A percentile compares a stretch with the other conserved stretches of the same genome.
phyloP scores from a whole-genome alignment of 805 yeast genomes.

The Kazachstania martiniae region DNA sequence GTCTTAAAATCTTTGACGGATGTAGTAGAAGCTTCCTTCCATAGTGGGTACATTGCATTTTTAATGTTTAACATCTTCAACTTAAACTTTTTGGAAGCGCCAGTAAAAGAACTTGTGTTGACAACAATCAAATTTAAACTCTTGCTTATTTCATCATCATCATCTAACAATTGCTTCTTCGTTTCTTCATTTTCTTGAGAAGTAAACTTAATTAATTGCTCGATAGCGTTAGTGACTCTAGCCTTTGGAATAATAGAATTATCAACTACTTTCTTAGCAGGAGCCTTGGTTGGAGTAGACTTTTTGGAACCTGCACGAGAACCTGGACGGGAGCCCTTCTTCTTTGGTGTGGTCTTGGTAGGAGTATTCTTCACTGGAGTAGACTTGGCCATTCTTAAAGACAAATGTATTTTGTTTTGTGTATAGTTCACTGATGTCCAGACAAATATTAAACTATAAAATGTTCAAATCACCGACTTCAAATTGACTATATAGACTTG shows the following conservation, averaged over 20 bases:
- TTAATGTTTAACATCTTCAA: slow-evolving; percentile 38
- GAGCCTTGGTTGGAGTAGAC: neutral
- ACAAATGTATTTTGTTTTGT: neutral
- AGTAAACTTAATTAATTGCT: slow-evolving; percentile 54
- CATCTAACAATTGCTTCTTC: slow-evolving; percentile 40
- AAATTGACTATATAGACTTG: neutral
- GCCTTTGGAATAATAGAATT: slow-evolving; percentile 18
- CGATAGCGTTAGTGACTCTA: slow-evolving; percentile 41
- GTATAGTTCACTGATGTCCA: neutral
- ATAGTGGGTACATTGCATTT: slow-evolving; percentile 22
- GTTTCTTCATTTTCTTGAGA: slow-evolving; percentile 4
- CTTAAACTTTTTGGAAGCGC: slow-evolving; percentile 42
- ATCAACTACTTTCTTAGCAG: slow-evolving; percentile 5
- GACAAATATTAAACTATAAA: too few species aligned
- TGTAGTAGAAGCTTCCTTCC: slow-evolving; percentile 23
- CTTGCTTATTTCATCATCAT: slow-evolving; percentile 36
- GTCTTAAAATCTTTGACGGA: slow-evolving; percentile 29
- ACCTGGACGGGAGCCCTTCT: neutral
- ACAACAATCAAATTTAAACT: slow-evolving; percentile 51
- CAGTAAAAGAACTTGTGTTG: slow-evolving; percentile 52
- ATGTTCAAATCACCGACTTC: too few species aligned
- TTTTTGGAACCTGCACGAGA: neutral
- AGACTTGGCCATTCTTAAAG: slow-evolving; percentile 2
- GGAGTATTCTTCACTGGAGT: slow-evolving; percentile 3
- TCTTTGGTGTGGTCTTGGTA: neutral